Conservation (phyloP, 352 stramenopile species). For the Thalassiosira hispida region DNA sequence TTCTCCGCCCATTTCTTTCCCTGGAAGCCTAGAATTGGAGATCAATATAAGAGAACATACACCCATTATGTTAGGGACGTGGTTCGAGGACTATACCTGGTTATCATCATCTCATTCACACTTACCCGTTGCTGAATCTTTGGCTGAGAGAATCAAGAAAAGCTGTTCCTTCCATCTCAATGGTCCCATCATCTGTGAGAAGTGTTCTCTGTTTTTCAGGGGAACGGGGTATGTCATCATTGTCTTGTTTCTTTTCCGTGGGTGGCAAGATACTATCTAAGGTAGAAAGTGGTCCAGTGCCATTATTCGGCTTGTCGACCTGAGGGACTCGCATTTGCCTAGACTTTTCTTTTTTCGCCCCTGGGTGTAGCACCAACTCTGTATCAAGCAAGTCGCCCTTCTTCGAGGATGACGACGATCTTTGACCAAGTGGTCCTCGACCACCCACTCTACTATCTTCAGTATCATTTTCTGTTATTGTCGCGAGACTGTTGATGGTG, state of each 20-base stretch:
- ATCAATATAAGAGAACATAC: constrained; percentile 12
- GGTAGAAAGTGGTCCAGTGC: constrained; percentile 17
- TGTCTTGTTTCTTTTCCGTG: constrained; percentile 16
- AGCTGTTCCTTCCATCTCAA: constrained; percentile 75
- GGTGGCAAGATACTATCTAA: constrained; percentile 37
- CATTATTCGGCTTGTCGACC: constrained; percentile 7
- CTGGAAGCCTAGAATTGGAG: constrained; percentile 8
- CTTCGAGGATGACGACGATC: constrained; percentile 7
- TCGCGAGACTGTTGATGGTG: constrained; percentile 67
- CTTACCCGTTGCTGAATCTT: constrained; percentile 58
- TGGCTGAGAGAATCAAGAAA: constrained; percentile 83
- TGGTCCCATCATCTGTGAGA: constrained; percentile 67
- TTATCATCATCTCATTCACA: background rate
- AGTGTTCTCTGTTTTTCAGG: constrained; percentile 44
- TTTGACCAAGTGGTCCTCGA: constrained; percentile 29
- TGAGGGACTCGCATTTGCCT: constrained; percentile 77
- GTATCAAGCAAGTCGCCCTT: constrained; percentile 57
- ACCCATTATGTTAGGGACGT: too few species aligned
- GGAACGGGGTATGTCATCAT: background rate
- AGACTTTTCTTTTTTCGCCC: constrained; percentile 43
- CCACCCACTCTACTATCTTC: constrained; percentile 31
- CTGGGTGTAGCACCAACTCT: constrained; percentile 60
- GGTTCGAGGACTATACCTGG: too few species aligned
- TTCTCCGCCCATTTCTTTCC: constrained; percentile 68
- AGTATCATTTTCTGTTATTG: constrained; percentile 78